Base-by-base conservation (phyloP, 2,329 filamentous ascomycete species). In the Apiospora pterosperma region DNA sequence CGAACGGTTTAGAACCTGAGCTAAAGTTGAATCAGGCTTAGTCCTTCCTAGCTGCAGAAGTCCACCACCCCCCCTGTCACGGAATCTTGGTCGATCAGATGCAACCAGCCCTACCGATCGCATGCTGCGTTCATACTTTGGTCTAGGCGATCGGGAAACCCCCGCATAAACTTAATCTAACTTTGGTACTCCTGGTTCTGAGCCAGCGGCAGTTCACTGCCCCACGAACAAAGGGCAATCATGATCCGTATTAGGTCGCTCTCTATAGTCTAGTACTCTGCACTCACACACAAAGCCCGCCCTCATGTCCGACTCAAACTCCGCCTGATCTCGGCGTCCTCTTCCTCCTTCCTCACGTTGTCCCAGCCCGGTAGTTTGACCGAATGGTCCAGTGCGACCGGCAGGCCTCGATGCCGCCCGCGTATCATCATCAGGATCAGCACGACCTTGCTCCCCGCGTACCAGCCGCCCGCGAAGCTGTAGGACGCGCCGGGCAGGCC, bases 391-490 rank as follows among this genome's bases (percentile, higher is more conserved):
- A 90, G 82, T 4, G 87, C 87, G 70, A 91, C 90, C 0, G 89
- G 89, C 4, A 91, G 78, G 63, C 88, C 89, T 73, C 89, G 86
- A 71, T 91, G 89, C 2, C 89, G 85, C 5, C 89, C 89, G 75
- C 89, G 88, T 62, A 91, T 85, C 77, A 89, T 85, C 87, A 90
- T 90, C 28, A 87, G 86, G 64, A 90, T 83, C 62, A 91, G 87
- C 68, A 91, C 84, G 1, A 91, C 82, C 72, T 91, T 91, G 77
- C 74, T 93, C 76, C 96, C 77, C 0, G 89, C 84, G 16, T 84
- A 87, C 76, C 99, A 97, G 70, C 97, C 88, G 0, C 86, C 90
- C 36, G 88, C 93, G 69, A 99, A 93, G 0, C 92, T 93, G 0
- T 92, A 85, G 76, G 97, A 91, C 75, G 88, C 83, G 25, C 79